Evolutionary conservation across 345 rosid species (phyloP), one percentile per base, ranked within the genome.

Genomic region (Melaleuca quinquenervia): DNA sequence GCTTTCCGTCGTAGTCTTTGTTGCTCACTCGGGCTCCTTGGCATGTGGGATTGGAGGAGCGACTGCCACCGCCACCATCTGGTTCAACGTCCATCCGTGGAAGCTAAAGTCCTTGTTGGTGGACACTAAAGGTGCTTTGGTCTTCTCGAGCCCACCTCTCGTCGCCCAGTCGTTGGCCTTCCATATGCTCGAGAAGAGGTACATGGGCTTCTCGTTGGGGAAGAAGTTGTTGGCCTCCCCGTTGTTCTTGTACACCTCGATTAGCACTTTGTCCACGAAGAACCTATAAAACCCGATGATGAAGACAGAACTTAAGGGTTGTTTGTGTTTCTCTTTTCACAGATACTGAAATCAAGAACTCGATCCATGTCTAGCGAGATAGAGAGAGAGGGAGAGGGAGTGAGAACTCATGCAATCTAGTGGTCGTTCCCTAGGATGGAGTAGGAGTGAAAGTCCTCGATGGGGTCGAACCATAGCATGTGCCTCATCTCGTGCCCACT

Each of bases 161-260:
- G 99, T 97, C 16, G 99, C 99, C 99, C 99, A 97, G 0, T 97
- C 99, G 50, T 97, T 99, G 0, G 99, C 99, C 87, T 96, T 96
- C 99, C 99, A 97, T 15, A 97, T 94, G 90, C 98, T 96, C 13
- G 99, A 97, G 90, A 96, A 97, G 52, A 97, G 90, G 93, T 92
- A 95, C 99, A 97, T 95, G 0, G 99, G 99, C 94, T 95, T 97
- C 91, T 94, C 96, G 82, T 95, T 91, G 6, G 99, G 99, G 90
- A 96, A 97, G 93, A 96, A 97, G 76, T 93, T 88, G 88, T 97
- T 97, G n/a, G 87, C 84, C 24, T 96, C 85, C 0, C 96, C 98
- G 41, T 95, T 95, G 98, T 96, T 97, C 89, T 94, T 96, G 90
- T 51, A 90, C 24, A 97, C 98, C 87, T 99, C 86, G 3, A 97